Evolutionary conservation across 164 flowering plant species (phyloP).

Genomic region (Hamamelis virginiana): DNA sequence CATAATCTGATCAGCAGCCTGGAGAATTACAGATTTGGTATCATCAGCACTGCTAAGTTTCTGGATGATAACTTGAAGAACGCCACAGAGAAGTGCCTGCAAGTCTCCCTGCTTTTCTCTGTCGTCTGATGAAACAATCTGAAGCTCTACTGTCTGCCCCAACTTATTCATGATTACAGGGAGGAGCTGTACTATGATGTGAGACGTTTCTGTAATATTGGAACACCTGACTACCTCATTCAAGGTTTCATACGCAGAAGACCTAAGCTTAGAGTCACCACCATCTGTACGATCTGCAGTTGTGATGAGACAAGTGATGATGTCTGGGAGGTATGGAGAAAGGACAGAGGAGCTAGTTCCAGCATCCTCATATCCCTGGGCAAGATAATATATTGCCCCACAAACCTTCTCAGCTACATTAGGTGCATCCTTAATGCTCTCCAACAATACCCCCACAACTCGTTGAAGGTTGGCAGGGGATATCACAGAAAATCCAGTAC

Average conservation of each 20-base stretch:
- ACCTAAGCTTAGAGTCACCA: constrained; percentile 61
- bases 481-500: constrained; percentile 57
- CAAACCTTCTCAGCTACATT: constrained; percentile 82
- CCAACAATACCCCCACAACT: constrained; percentile 56
- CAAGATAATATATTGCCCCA: constrained; percentile 82
- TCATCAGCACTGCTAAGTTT: constrained; percentile 61
- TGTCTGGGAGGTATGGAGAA: constrained; percentile 51
- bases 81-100: constrained; percentile 82
- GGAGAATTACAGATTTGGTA: constrained; percentile 54
- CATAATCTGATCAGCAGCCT: constrained; percentile 76
- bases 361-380: constrained; percentile 72
- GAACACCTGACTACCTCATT: constrained; percentile 77
- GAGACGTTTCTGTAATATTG: constrained; percentile 51
- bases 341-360: constrained; percentile 48
- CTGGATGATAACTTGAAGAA: constrained; percentile 76
- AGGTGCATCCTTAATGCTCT: constrained; percentile 64
- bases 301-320: constrained; percentile 46
- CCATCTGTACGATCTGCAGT: constrained; percentile 66
- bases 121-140: constrained; percentile 64
- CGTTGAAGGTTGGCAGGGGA: constrained; percentile 47
- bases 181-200: constrained; percentile 54
- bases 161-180: constrained; percentile 68
- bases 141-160: constrained; percentile 58
- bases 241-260: constrained; percentile 78
- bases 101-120: constrained; percentile 77